Evolutionary conservation across 75 land plant genomes (phyloP), one percentile per base, ranked within the genome.

Genomic region (Sequoiadendron giganteum): DNA sequence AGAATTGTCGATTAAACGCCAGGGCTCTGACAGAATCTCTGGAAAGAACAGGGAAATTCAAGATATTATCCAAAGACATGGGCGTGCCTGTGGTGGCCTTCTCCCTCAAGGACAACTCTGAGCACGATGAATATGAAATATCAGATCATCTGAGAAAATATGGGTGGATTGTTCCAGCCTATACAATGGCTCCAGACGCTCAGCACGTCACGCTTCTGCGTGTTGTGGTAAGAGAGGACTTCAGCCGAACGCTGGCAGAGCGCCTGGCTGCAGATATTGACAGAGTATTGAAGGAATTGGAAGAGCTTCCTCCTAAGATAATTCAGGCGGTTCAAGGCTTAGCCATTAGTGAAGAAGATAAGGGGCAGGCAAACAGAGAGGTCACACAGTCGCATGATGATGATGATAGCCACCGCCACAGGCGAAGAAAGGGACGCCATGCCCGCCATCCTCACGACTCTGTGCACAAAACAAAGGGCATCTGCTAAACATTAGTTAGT

Each of bases 161-260:
- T 49, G 94, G 94, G 18, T 93, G 94, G 94, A 93, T 88, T 8
- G 92, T 93, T 1, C 94, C 94, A 2, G 94, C 94, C 3, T 93
- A 92, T 87, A 93, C 94, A 38, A 93, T 93, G 94, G 89, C 94
- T 10, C 94, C 94, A 10, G 82, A 93, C 75, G 91, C 91, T 2
- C 84, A 93, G 85, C 76, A 89, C 73, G 78, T 94, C 15, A 78
- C 87, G 0, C 90, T 94, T 21, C 85, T 94, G 14, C 90, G 94
- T 14, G 94, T 94, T 10, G 95, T 94, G 10, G 83, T 94, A 54
- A 58, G 94, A 18, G 94, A 92, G 28, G 95, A 94, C 58, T 94
- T 94, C 89, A 90, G 91, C 91, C 30, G 91, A 10, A 83, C 88
- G 4, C 79, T 94, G 32, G 94, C 92, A 0, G 92, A 94, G 40